These are phyloP conservation scores for Ampelocalamus luodianensis DNA, from an alignment of 176 grass and related monocot species.

Conservation along the genomic window DNA sequence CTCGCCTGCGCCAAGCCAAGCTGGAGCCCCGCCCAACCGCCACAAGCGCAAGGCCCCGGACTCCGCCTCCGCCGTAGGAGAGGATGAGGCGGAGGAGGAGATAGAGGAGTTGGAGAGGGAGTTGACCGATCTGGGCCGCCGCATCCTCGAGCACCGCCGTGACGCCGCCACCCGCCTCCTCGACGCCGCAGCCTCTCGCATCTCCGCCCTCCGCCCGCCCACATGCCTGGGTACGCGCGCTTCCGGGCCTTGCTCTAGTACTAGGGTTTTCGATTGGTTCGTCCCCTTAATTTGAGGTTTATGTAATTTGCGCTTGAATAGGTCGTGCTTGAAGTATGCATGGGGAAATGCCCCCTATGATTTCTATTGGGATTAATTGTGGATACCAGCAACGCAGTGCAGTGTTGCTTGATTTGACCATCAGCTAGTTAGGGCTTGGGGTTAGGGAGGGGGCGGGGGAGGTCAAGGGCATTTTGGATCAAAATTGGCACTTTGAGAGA, in stretches of 20 bases:
- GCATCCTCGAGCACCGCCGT: constrained; percentile 54
- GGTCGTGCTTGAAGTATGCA: neutral
- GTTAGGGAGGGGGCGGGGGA: neutral
- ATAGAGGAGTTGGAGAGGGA: constrained; percentile 56
- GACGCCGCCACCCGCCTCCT: constrained; percentile 38
- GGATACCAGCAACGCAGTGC: neutral
- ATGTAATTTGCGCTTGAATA: neutral
- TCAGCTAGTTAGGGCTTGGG: neutral
- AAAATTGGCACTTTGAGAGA: neutral
- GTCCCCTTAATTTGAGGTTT: neutral
- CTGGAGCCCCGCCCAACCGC: neutral
- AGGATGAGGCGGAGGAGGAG: constrained; percentile 35
- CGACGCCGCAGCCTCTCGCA: neutral
- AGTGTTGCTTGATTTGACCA: neutral
- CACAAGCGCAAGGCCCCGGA: constrained; percentile 53
- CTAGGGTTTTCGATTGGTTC: constrained; percentile 43
- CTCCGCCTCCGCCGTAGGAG: constrained; percentile 3
- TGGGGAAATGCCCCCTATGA: neutral
- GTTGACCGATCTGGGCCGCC: constrained; percentile 60
- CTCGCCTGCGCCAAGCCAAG: constrained; percentile 10
- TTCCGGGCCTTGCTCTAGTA: neutral
- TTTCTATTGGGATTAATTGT: neutral
- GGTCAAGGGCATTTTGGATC: neutral
- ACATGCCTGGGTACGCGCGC: constrained; percentile 31
- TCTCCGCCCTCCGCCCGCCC: constrained; percentile 43